Conservation (phyloP, 768 basidiomycete genomes). For the Russula olivacea region DNA sequence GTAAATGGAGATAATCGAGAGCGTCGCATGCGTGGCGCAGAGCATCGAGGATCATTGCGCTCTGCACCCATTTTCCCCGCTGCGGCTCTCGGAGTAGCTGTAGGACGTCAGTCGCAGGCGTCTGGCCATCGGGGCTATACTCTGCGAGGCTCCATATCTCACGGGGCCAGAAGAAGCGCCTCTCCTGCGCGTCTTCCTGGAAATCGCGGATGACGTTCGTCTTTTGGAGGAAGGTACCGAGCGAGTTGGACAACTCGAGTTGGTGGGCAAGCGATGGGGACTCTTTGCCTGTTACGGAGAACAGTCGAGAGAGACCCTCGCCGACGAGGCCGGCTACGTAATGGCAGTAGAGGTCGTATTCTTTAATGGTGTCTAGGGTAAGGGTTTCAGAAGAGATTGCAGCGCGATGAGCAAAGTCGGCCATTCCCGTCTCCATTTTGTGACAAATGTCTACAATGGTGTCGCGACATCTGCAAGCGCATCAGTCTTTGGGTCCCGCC, state of each 20-base stretch:
- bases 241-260: conserved; percentile 84
- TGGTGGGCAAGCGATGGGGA: conserved; percentile 64
- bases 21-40: conserved; percentile 78
- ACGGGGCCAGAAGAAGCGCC: conserved; percentile 88
- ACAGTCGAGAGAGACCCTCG: conserved; percentile 87
- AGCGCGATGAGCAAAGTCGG: conserved; percentile 85
- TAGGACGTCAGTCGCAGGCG: conserved; percentile 55
- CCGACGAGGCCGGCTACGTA: conserved; percentile 98
- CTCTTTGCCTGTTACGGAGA: conserved; percentile 82
- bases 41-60: conserved; percentile 85
- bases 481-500: not conserved
- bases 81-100: conserved; percentile 58
- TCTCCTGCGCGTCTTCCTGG: conserved; percentile 82
- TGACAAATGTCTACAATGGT: conserved; percentile 77
- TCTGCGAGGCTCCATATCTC: conserved; percentile 72
- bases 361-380: conserved; percentile 68
- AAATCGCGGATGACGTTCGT: conserved; percentile 97
- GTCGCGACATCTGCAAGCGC: conserved; percentile 50
- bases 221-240: conserved; percentile 96
- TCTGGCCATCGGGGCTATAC: conserved; percentile 41
- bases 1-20: conserved; percentile 80
- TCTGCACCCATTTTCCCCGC: conserved; percentile 75
- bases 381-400: conserved; percentile 56
- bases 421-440: conserved; percentile 95
- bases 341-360: conserved; percentile 98